Evolutionary conservation across 139 green algal species (phyloP).

Genomic region (Tetradesmus lagerheimii): DNA sequence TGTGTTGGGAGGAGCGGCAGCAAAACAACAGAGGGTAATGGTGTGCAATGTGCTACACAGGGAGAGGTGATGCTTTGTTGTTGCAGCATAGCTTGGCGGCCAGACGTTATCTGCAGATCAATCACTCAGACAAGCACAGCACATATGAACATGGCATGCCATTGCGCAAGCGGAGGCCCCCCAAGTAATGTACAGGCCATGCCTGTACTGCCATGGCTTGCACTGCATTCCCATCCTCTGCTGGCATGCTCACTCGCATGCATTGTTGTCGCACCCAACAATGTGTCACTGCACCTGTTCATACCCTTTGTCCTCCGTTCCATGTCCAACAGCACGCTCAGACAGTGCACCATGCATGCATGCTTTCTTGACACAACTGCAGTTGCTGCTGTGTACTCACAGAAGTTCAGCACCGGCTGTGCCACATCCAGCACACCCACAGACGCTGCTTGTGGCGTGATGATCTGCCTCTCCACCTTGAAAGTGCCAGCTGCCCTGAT

Average conservation of each 20-base stretch:
- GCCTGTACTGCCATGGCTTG: background rate
- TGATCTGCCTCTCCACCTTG: constrained; percentile 66
- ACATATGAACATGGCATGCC: no score
- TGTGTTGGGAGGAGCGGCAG: background rate
- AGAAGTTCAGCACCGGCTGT: constrained; percentile 34
- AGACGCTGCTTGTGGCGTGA: constrained; percentile 47
- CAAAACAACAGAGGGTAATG: no score
- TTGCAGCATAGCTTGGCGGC: no score
- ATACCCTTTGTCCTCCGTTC: no score
- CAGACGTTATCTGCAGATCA: no score
- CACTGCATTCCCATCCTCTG: background rate
- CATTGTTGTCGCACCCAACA: no score
- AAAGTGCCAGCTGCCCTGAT: constrained; percentile 55
- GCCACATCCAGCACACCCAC: constrained; percentile 25
- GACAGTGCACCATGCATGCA: background rate
- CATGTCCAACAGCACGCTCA: background rate
- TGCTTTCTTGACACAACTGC: background rate
- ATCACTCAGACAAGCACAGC: no score
- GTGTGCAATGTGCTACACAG: background rate
- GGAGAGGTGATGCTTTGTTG: no score
- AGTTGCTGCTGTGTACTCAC: background rate
- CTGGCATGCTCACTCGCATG: background rate
- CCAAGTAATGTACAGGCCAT: no score
- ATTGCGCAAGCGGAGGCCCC: no score
- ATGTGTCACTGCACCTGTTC: no score